A percentile compares a stretch with the other conserved stretches of the same genome.
Conservation (phyloP, 495 filamentous ascomycete genomes). For the Arthonia radiata region DNA sequence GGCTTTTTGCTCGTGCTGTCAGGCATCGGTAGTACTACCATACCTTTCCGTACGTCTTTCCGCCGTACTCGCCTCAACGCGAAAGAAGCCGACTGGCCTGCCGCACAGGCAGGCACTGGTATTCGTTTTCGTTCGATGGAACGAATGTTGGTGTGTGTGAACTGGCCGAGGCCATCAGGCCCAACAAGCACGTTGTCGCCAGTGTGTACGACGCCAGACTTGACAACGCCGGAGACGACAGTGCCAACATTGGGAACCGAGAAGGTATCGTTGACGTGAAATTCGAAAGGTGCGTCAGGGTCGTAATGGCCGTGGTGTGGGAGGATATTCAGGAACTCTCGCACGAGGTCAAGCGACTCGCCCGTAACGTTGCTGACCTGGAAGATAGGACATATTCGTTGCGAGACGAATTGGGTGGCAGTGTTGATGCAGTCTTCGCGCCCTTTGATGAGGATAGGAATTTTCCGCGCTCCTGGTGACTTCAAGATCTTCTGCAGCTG, state of each 20-base stretch:
- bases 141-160: constrained; percentile 69
- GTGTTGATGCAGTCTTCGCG: constrained; percentile 83
- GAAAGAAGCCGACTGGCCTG: constrained; percentile 82
- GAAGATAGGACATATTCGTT: constrained; percentile 91
- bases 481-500: constrained; percentile 83
- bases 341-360: constrained; percentile 53
- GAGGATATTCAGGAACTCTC: constrained; percentile 83
- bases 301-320: constrained; percentile 91
- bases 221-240: constrained; percentile 84
- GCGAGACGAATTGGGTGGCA: constrained; percentile 83
- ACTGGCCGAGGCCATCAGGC: constrained; percentile 78
- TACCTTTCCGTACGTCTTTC: constrained; percentile 92
- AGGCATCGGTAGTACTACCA: constrained; percentile 80
- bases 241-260: constrained; percentile 97
- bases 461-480: constrained; percentile 78
- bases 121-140: constrained; percentile 93
- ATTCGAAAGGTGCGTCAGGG: constrained; percentile 69
- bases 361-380: constrained; percentile 97
- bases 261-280: constrained; percentile 92
- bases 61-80: constrained; percentile 63
- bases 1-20: too few relatives aligned
- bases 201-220: constrained; percentile 52
- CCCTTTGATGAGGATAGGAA: constrained; percentile 90
- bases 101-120: constrained; percentile 63
- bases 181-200: constrained; percentile 79